Evolutionary conservation across 2,329 filamentous ascomycete species (phyloP).

Genomic region (Lachnellula arida): DNA sequence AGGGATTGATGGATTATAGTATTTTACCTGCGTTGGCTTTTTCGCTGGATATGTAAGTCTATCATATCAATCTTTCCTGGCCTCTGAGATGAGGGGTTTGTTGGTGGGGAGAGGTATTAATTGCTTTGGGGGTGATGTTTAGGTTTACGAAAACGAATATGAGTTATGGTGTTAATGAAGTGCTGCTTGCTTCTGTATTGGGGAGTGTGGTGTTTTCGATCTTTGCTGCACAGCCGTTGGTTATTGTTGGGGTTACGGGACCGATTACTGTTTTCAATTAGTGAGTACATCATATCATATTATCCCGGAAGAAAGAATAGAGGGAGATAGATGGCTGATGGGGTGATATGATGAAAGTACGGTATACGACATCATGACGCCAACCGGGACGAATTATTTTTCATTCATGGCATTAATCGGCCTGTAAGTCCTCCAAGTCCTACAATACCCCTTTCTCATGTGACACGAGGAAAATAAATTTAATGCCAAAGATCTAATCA

Average conservation of each 20-base stretch:
- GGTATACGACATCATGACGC: slow-evolving; percentile 80
- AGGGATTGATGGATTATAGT: slow-evolving; percentile 39
- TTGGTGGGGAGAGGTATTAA: background rate
- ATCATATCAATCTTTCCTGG: background rate
- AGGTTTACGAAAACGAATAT: slow-evolving; percentile 74
- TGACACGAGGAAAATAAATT: background rate
- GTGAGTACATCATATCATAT: slow-evolving; percentile 36
- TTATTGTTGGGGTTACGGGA: slow-evolving; percentile 87
- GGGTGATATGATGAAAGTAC: slow-evolving; percentile 55
- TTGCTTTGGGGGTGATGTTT: background rate
- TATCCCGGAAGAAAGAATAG: background rate
- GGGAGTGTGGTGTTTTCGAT: slow-evolving; percentile 77
- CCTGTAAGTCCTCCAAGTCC: slow-evolving; percentile 39
- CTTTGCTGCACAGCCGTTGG: slow-evolving; percentile 76
- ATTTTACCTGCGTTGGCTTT: slow-evolving; percentile 85
- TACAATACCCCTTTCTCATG: background rate
- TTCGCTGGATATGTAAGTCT: slow-evolving; percentile 71
- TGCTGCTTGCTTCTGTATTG: slow-evolving; percentile 78
- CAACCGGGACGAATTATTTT: slow-evolving; percentile 74
- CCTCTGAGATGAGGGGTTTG: background rate
- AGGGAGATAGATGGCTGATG: no score
- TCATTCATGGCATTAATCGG: slow-evolving; percentile 92
- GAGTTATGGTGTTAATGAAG: slow-evolving; percentile 87
- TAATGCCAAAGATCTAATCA: no score
- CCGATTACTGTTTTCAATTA: slow-evolving; percentile 94